Base-by-base conservation (phyloP, 371 early-diverging fungal genomes). In the Mortierella sp. region DNA sequence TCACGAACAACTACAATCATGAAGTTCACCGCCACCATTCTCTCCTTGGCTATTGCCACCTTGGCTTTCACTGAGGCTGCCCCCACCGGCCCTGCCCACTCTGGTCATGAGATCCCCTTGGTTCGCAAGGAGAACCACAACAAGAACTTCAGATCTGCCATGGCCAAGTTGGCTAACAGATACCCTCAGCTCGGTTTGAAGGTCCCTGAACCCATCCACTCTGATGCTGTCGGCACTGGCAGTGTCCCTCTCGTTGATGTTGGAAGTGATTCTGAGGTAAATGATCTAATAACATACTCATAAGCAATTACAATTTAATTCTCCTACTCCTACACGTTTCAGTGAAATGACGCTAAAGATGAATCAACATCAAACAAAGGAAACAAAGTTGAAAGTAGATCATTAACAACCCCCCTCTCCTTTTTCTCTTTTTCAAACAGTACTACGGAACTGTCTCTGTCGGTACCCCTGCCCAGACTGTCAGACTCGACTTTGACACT, bases 401-500 rank as follows among this genome's bases (percentile, higher is more conserved):
- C 18, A 52, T 22, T 52, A n/a, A 52, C 24, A n/a, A 16, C 1
- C 22, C n/a, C 26, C 8, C 16, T 52, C 8, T 12, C 54, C 26
- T 26, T 54, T 54, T 54, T 4, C 24, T 58, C 24, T 58, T 5
- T 20, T 58, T 32, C 59, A 28, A 63, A 51, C 6, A 45, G 49
- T 64, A 64, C 64, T 64, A 64, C 16, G 64, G 64, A 24, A 1
- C 11, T 22, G 52, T 51, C 20, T 30, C 49, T 18, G 51, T 64
- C 9, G 64, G 64, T 20, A 43, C 32, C 35, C 64, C 64, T 18
- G 32, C 52, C 20, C 64, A 64, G 35, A 51, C 5, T 0, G 18
- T 64, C 32, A 8, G 20, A 18, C 35, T 64, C 30, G 52, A 51
- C 52, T 64, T 64, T 51, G 64, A 64, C 52, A 64, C 64, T 64